These are phyloP conservation scores for Speleostelium caveatum DNA, from an alignment of 78 protist genomes.

Conservation along the genomic window DNA sequence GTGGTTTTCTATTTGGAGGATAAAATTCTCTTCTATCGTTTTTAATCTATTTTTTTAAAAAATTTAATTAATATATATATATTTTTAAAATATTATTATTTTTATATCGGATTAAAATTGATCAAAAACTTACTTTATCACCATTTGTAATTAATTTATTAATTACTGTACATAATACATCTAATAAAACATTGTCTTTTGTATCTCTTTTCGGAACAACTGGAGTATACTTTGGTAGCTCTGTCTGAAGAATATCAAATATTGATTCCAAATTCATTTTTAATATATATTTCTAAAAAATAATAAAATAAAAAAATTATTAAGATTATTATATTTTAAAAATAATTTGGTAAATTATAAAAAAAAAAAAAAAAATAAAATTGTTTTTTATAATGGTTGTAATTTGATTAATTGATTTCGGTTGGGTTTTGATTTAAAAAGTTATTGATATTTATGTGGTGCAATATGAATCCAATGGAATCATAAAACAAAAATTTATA, in stretches of 20 bases:
- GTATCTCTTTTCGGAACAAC: constrained; percentile 67
- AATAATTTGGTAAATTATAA: background rate
- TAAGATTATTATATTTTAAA: background rate
- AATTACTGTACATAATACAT: constrained; percentile 76
- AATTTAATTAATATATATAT: no score
- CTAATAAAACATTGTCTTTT: constrained; percentile 60
- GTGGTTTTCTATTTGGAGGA: constrained; percentile 82
- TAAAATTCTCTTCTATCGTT: constrained; percentile 58
- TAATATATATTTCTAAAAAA: background rate
- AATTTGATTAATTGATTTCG: background rate
- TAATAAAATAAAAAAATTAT: background rate
- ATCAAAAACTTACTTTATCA: constrained; percentile 35
- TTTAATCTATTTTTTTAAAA: constrained; percentile 16
- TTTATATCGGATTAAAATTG: background rate
- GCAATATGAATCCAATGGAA: no score
- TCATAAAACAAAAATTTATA: no score
- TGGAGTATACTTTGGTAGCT: constrained; percentile 69
- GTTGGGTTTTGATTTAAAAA: no score
- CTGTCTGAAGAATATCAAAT: constrained; percentile 44
- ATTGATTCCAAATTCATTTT: constrained; percentile 38
- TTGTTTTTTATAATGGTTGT: background rate
- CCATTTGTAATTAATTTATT: constrained; percentile 71
- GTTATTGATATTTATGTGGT: no score
- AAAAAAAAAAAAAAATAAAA: background rate
- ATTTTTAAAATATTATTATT: no score